Percentiles rank a stretch among this genome's conserved stretches.
These are phyloP conservation scores for Quercus dentata DNA, from an alignment of 306 rosid species.

Conservation along the genomic window DNA sequence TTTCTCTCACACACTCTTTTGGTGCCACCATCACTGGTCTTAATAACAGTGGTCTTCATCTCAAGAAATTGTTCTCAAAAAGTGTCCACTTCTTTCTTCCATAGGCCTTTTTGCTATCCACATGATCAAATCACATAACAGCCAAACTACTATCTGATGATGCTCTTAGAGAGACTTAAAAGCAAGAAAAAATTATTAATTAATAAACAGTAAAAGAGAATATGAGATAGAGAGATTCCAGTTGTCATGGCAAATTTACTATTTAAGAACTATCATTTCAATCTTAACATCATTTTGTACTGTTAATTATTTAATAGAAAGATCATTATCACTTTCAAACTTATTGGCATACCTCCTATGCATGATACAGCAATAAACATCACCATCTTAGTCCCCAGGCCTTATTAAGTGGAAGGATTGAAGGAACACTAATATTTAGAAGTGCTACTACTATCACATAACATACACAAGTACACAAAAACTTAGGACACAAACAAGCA, in stretches of 20 bases:
- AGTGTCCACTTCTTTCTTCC: slow-evolving; percentile 34
- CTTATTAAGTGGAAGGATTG: neutral
- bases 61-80: slow-evolving; percentile 19
- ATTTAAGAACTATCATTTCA: neutral
- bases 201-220: slow-evolving; percentile 4
- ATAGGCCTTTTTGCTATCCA: slow-evolving; percentile 18
- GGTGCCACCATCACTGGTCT: slow-evolving; percentile 30
- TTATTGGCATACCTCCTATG: neutral
- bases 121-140: slow-evolving; percentile 18
- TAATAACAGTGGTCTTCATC: slow-evolving; percentile 23
- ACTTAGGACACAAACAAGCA: slow-evolving; percentile 5
- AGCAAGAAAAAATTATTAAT: slow-evolving; percentile 5
- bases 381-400: slow-evolving; percentile 7
- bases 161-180: slow-evolving; percentile 19
- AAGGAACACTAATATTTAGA: neutral
- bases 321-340: neutral
- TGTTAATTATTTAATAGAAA: neutral
- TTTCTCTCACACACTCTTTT: slow-evolving; percentile 10
- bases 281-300: neutral
- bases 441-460: neutral
- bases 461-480: neutral
- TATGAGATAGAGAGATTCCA: slow-evolving; percentile 16
- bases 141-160: neutral
- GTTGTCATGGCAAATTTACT: neutral
- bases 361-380: neutral